Evolutionary conservation across 345 rosid genomes (phyloP).

Genomic region (Arabis hirsuta): DNA sequence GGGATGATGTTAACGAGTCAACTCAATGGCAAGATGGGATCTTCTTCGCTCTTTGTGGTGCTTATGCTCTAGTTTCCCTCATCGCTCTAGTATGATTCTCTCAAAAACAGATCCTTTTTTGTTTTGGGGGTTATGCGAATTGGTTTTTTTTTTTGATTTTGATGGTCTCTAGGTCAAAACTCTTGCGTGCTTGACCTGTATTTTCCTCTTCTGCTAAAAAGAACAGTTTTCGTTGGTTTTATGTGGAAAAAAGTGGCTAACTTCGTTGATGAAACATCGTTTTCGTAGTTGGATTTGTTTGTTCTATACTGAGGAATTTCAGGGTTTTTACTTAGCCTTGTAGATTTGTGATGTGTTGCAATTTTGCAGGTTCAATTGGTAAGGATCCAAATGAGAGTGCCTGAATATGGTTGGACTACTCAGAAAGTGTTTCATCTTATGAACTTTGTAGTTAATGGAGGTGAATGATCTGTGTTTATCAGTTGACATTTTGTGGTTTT

Average conservation of each 20-base stretch:
- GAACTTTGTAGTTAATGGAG: slow-evolving; percentile 99
- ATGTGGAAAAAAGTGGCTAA: background rate
- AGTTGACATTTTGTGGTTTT: background rate
- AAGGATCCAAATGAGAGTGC: slow-evolving; percentile 94
- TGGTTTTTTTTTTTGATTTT: slow-evolving; percentile 1
- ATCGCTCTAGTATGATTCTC: slow-evolving; percentile 65
- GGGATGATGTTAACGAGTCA: slow-evolving; percentile 91
- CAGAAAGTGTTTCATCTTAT: slow-evolving; percentile 98
- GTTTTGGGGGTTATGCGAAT: background rate
- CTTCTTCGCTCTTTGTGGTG: slow-evolving; percentile 83
- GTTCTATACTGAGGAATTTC: background rate
- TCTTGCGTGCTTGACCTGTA: background rate
- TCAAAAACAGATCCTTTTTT: background rate
- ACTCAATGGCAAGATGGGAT: slow-evolving; percentile 91
- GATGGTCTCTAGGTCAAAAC: slow-evolving; percentile 9
- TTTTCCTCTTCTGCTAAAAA: slow-evolving; percentile 30
- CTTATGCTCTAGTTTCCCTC: slow-evolving; percentile 87
- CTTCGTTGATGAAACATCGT: slow-evolving; percentile 20
- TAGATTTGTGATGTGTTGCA: slow-evolving; percentile 21
- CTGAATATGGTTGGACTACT: slow-evolving; percentile 97
- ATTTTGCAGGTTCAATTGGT: slow-evolving; percentile 73
- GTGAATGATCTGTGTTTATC: slow-evolving; percentile 49
- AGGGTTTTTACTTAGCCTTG: background rate
- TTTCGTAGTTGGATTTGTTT: slow-evolving; percentile 8
- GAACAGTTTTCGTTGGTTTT: background rate